Evolutionary conservation across 495 filamentous ascomycete species (phyloP), one percentile per base, ranked within the genome.

Genomic region (Hypoxylon fragiforme): DNA sequence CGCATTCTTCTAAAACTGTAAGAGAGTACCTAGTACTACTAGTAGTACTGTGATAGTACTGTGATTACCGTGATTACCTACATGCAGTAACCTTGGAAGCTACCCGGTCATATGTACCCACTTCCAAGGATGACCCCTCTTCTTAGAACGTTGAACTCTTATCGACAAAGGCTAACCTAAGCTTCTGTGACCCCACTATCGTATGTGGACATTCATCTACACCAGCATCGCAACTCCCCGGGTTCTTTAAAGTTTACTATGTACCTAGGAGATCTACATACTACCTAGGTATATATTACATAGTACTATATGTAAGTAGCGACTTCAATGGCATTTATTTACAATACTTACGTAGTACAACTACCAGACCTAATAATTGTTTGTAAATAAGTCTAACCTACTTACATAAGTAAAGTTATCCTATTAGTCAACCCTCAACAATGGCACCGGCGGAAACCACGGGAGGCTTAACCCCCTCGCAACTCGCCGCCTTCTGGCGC

Each of bases 401-500:
- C 9, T 4, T 9, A 28, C 31, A 34, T 34, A 7, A 8, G 7
- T 5, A 13, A 34, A 7, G 6, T n/a, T 7, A 3, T n/a, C 31
- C 31, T 34, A 7, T 34, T 8, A 34, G 12, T 12, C 3, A 13
- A 12, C 5, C 5, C 6, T n/a, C 3, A 7, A 13, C 5, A 34
- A 34, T 34, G 12, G 12, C 12, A 34, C n/a, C 57, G n/a, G n/a
- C n/a, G 26, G 26, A 36, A 7, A 36, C 60, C 42, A 61, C 49
- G 15, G 55, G 57, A n/a, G 84, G 85, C 50, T 86, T 98, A 34
- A 88, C 87, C 12, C 68, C 81, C 14, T 71, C 78, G 19, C 92
- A 98, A 67, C 73, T 95, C 14, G 63, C 76, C 13, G 77, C 74
- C 59, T 98, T 91, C 79, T 58, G 86, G 43, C 71, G 81, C 28